phyloP scores from a whole-genome alignment of 192 early-diverging fungal species.

The Coemansia sp. region DNA sequence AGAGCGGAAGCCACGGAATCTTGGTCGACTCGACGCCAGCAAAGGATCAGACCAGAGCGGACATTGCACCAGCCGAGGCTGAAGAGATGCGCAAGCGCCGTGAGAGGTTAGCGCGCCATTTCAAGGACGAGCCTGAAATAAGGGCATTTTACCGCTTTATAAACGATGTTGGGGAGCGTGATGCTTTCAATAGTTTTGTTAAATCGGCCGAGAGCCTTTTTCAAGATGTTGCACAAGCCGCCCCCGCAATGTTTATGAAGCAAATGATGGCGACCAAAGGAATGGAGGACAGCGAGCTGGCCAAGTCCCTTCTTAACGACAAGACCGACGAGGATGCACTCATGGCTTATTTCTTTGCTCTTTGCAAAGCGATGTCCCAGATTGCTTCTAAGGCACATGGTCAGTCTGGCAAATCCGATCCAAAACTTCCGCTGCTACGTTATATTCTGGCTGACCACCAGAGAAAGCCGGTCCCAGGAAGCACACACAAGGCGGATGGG shows the following conservation, averaged over 20 bases:
- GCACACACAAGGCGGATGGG: neutral
- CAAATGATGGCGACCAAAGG: neutral
- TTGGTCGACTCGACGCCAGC: neutral
- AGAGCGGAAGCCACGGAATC: neutral
- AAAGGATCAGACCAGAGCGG: neutral
- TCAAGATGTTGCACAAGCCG: neutral
- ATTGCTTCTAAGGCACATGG: neutral
- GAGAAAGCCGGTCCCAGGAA: neutral
- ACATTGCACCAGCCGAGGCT: neutral
- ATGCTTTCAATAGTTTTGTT: neutral
- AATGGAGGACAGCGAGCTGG: neutral
- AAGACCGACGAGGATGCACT: neutral
- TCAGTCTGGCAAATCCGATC: neutral
- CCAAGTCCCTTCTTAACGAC: too few species aligned
- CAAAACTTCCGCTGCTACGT: neutral
- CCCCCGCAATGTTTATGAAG: neutral
- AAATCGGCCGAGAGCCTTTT: neutral
- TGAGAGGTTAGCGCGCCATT: neutral
- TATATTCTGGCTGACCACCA: neutral
- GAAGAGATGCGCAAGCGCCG: neutral
- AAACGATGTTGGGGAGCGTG: neutral
- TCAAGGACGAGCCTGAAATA: neutral
- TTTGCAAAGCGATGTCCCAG: neutral
- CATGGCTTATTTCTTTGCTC: neutral
- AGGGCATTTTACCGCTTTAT: neutral